These are phyloP conservation scores for Tetrastigma voinierianum DNA, from an alignment of 164 flowering plant genomes.

Conservation along the genomic window DNA sequence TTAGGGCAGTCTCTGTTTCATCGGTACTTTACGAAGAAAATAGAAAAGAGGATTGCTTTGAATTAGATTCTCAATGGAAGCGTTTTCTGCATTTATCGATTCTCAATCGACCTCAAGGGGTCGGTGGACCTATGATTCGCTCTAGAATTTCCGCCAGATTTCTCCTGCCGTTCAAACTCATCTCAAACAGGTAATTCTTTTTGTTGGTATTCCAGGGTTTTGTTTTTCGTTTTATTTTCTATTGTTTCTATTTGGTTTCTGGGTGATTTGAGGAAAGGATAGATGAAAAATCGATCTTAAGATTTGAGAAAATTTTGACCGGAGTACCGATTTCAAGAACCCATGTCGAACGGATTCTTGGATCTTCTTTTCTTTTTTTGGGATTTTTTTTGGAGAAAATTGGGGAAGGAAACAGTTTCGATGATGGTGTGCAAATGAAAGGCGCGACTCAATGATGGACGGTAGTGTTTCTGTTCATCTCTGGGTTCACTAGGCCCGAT, in stretches of 20 bases:
- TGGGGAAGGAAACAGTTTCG: too few relatives aligned
- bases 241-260: not conserved
- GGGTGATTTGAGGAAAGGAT: not conserved
- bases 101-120: conserved; percentile 34
- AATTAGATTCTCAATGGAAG: conserved; percentile 32
- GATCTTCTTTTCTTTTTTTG: too few relatives aligned
- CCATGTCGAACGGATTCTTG: too few relatives aligned
- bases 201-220: not conserved
- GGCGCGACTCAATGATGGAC: too few relatives aligned
- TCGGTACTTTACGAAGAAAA: too few relatives aligned
- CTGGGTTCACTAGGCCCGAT: too few relatives aligned
- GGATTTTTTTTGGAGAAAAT: too few relatives aligned
- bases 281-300: not conserved
- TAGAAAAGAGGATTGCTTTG: too few relatives aligned
- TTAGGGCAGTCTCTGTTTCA: too few relatives aligned
- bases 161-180: conserved; percentile 66
- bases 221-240: conserved; percentile 5
- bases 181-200: conserved; percentile 46
- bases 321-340: too few relatives aligned
- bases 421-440: too few relatives aligned
- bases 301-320: not conserved
- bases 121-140: conserved; percentile 52
- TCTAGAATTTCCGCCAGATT: conserved; percentile 63
- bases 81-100: conserved; percentile 54
- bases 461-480: too few relatives aligned